Conservation (phyloP, 257 asterid species). For the Ligustrum vulgare region DNA sequence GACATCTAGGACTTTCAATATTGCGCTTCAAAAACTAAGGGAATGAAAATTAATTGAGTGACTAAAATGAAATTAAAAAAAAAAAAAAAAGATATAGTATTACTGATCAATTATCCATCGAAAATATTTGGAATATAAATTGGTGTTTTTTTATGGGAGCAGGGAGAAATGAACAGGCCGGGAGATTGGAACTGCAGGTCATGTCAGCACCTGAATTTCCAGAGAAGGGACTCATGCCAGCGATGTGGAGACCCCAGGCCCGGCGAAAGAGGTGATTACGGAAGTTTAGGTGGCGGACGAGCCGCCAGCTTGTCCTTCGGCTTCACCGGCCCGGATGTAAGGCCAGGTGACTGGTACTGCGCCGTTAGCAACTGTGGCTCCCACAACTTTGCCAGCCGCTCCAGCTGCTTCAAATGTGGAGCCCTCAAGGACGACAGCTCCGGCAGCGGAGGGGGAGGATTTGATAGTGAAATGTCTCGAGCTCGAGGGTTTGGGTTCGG, state of each 20-base stretch:
- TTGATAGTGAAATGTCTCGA: slow-evolving; percentile 48
- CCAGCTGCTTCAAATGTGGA: slow-evolving; percentile 97
- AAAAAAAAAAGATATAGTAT: not conserved
- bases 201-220: slow-evolving; percentile 94
- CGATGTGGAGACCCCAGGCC: slow-evolving; percentile 88
- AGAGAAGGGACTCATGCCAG: slow-evolving; percentile 92
- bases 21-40: too few species aligned
- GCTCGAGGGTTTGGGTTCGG: slow-evolving; percentile 46
- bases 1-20: too few species aligned
- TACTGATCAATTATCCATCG: not conserved
- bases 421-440: slow-evolving; percentile 71
- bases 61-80: too few species aligned
- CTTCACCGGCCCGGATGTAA: slow-evolving; percentile 85
- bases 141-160: not conserved
- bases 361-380: slow-evolving; percentile 78
- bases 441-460: slow-evolving; percentile 28
- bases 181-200: slow-evolving; percentile 99
- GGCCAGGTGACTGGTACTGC: slow-evolving; percentile 99
- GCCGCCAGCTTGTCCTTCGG: slow-evolving; percentile 43
- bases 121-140: not conserved
- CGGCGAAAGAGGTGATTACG: slow-evolving; percentile 46
- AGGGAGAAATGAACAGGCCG: slow-evolving; percentile 73
- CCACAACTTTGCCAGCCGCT: slow-evolving; percentile 97
- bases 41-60: too few species aligned
- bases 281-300: slow-evolving; percentile 48